Evolutionary conservation across 2,329 filamentous ascomycete genomes (phyloP).

Genomic region (Curvularia hawaiiensis): DNA sequence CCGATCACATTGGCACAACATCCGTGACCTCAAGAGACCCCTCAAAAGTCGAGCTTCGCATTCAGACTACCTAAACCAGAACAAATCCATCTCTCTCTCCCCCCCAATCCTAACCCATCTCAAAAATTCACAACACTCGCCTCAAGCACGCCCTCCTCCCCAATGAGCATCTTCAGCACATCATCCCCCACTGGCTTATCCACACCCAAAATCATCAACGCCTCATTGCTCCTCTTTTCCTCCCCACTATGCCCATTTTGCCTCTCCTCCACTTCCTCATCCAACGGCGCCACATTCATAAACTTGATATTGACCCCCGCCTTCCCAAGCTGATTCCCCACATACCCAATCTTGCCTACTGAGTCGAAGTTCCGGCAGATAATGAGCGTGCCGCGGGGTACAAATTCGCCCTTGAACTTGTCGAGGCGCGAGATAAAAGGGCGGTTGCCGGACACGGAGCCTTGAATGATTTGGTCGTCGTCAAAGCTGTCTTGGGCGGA

Average conservation of each 20-base stretch:
- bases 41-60: slow-evolving; percentile 1
- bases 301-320: slow-evolving; percentile 78
- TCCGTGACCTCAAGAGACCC: neutral
- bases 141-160: slow-evolving; percentile 57
- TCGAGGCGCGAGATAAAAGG: slow-evolving; percentile 75
- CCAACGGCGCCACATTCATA: slow-evolving; percentile 73
- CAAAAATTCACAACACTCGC: slow-evolving; percentile 56
- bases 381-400: slow-evolving; percentile 74
- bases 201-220: slow-evolving; percentile 81
- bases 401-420: slow-evolving; percentile 74
- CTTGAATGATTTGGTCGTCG: slow-evolving; percentile 63
- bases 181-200: slow-evolving; percentile 67
- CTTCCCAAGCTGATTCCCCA: slow-evolving; percentile 71
- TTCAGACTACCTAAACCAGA: neutral
- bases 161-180: slow-evolving; percentile 56
- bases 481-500: slow-evolving; percentile 14
- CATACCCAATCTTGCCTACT: slow-evolving; percentile 81
- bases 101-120: neutral
- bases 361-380: slow-evolving; percentile 82
- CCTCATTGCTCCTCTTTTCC: slow-evolving; percentile 61
- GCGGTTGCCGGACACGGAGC: slow-evolving; percentile 67
- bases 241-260: slow-evolving; percentile 21
- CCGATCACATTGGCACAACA: neutral
- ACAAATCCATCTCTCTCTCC: neutral
- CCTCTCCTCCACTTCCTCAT: slow-evolving; percentile 44